Conservation (phyloP, 345 rosid species). For the Conringia planisiliqua region DNA sequence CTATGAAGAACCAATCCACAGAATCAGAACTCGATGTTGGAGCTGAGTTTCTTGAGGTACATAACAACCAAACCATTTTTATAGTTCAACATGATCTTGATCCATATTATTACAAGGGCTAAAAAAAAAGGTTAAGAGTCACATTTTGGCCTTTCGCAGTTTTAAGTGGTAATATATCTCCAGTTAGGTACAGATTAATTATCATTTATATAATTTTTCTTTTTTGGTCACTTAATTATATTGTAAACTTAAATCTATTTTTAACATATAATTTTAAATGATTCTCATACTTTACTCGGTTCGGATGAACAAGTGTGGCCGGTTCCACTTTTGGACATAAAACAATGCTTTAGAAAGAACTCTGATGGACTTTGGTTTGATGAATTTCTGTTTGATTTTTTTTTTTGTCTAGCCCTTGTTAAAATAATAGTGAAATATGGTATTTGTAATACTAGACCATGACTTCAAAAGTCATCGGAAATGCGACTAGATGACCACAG, state of each 20-base stretch:
- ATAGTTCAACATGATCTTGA: neutral
- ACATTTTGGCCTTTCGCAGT: conserved; percentile 10
- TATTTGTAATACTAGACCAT: neutral
- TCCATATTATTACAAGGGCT: neutral
- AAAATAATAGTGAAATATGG: neutral
- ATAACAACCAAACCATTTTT: neutral
- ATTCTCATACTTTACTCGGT: neutral
- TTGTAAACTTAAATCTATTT: neutral
- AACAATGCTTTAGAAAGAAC: neutral
- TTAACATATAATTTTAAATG: neutral
- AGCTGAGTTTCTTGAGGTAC: conserved; percentile 80
- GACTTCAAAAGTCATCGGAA: conserved; percentile 6
- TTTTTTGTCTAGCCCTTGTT: neutral
- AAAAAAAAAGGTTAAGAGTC: neutral
- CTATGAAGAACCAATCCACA: conserved; percentile 39
- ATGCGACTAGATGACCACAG: neutral
- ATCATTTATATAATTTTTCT: neutral
- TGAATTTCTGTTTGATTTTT: neutral
- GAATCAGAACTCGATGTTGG: conserved; percentile 59
- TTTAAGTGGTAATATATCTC: neutral
- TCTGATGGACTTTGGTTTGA: neutral
- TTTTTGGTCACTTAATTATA: neutral
- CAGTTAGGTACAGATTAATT: neutral
- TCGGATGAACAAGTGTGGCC: neutral
- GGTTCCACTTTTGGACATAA: neutral